Evolutionary conservation across 1,284 basidiomycete species (phyloP).

Genomic region (Tausonia pullulans): DNA sequence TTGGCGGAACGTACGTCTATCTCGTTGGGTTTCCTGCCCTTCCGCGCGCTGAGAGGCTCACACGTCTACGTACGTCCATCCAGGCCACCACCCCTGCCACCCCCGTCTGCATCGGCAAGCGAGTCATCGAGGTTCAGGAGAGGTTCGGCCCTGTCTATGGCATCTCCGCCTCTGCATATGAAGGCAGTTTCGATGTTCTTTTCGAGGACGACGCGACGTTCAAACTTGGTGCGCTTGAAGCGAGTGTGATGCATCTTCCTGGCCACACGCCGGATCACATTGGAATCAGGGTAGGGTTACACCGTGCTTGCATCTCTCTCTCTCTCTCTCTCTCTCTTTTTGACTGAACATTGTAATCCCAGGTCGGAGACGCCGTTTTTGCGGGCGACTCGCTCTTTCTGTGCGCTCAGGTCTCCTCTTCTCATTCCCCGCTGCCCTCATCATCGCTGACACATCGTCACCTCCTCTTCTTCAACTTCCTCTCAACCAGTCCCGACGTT

Average conservation of each 20-base stretch:
- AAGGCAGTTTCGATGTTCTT: slow-evolving; percentile 23
- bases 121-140: slow-evolving; percentile 21
- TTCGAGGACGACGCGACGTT: slow-evolving; percentile 22
- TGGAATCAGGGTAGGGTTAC: slow-evolving; percentile 4
- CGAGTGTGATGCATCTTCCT: slow-evolving; percentile 22
- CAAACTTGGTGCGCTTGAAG: slow-evolving; percentile 19
- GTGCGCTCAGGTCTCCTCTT: slow-evolving; percentile 5
- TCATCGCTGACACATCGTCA: not conserved
- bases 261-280: slow-evolving; percentile 25
- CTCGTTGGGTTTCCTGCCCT: not conserved
- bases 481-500: slow-evolving; percentile 20
- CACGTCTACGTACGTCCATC: slow-evolving; percentile 19
- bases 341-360: not conserved
- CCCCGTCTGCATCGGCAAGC: slow-evolving; percentile 20
- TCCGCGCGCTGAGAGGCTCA: not conserved
- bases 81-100: slow-evolving; percentile 20
- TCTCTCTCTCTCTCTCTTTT: not conserved
- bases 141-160: slow-evolving; percentile 22
- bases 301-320: not conserved
- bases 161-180: slow-evolving; percentile 17
- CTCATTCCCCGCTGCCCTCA: not conserved
- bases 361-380: slow-evolving; percentile 23
- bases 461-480: not conserved
- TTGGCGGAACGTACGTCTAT: slow-evolving; percentile 6
- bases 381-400: slow-evolving; percentile 27